phyloP scores from a whole-genome alignment of 129 eudicot species.

The Silybum marianum region DNA sequence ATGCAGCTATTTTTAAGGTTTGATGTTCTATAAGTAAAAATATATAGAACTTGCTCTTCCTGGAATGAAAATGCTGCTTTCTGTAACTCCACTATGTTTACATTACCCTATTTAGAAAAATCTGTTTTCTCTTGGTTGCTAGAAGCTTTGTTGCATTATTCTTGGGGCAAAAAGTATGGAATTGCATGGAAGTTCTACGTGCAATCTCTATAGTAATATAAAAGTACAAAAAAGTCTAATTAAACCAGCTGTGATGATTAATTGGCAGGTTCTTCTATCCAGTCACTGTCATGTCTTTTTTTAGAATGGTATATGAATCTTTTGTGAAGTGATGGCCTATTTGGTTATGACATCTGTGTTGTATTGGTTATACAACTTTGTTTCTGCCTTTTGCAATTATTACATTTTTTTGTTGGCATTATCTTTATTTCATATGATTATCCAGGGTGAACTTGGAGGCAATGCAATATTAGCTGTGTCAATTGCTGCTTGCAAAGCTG shows the following conservation, averaged over 20 bases:
- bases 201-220: neutral
- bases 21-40: neutral
- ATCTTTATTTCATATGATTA: slow-evolving; percentile 7
- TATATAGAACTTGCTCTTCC: neutral
- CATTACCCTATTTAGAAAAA: neutral
- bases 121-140: neutral
- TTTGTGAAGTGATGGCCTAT: neutral
- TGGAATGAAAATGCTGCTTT: neutral
- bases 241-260: neutral
- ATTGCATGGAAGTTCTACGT: neutral
- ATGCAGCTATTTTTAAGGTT: slow-evolving; percentile 8
- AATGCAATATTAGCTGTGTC: slow-evolving; percentile 97
- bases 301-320: neutral
- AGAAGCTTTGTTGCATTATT: neutral
- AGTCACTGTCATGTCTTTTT: neutral
- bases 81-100: neutral
- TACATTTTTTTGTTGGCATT: neutral
- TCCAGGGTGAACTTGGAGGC: slow-evolving; percentile 93
- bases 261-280: neutral
- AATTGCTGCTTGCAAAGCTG: slow-evolving; percentile 96
- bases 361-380: neutral
- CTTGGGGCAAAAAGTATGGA: neutral
- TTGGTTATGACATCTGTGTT: neutral
- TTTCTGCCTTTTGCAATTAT: neutral
- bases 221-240: neutral